A percentile compares a stretch with the other conserved stretches of the same genome.
Evolutionary conservation across 139 green algal species (phyloP).

Genomic region (Pleodorina starrii): DNA sequence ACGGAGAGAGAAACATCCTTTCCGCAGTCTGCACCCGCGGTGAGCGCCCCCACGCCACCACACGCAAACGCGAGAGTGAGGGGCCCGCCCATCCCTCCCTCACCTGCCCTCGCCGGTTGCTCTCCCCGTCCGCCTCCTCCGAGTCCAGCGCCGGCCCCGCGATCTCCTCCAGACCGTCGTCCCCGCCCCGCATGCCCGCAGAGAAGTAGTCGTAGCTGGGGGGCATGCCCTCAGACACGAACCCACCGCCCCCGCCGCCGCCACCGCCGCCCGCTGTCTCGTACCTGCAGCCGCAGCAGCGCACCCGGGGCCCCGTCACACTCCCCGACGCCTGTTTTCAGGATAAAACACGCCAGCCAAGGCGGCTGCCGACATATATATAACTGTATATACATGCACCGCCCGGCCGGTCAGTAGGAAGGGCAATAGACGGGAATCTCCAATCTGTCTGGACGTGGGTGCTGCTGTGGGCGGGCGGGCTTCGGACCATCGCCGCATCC

Average conservation of each 20-base stretch:
- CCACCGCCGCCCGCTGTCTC: conserved; percentile 28
- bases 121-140: conserved; percentile 45
- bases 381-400: too few relatives aligned
- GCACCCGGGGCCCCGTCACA: too few relatives aligned
- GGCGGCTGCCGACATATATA: neutral
- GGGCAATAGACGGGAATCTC: too few relatives aligned
- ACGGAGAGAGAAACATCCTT: too few relatives aligned
- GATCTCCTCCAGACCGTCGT: conserved; percentile 19
- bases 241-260: neutral
- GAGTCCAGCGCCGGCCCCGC: conserved; percentile 31
- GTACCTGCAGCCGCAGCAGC: conserved; percentile 5
- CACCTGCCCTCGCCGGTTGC: conserved; percentile 19
- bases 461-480: too few relatives aligned
- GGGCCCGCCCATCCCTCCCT: neutral
- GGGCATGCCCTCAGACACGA: neutral
- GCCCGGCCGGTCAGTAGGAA: too few relatives aligned
- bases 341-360: too few relatives aligned
- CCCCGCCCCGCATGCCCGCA: neutral
- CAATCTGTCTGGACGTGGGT: too few relatives aligned
- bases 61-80: neutral
- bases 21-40: too few relatives aligned
- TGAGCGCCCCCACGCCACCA: too few relatives aligned
- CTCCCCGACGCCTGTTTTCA: too few relatives aligned
- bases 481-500: too few relatives aligned
- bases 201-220: conserved; percentile 47